Evolutionary conservation across 148 eudicot species (phyloP), one percentile per base, ranked within the genome.

Genomic region (Fagopyrum homotropicum): DNA sequence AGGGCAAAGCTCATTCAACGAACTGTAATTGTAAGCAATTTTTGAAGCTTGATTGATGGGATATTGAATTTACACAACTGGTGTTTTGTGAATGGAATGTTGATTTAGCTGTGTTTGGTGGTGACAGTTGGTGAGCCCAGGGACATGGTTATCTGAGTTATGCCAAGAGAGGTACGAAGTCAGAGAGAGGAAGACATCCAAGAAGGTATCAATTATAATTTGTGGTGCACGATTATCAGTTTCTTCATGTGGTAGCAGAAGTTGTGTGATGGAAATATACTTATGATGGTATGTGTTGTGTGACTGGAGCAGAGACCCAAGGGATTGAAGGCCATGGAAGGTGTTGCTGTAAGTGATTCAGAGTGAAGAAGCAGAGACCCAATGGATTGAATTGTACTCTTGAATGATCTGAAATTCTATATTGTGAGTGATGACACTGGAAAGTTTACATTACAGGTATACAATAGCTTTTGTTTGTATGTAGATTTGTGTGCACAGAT

Each of bases 261-360:
- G 19, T n/a, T 16, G 35, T 16, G 40, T 15, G 4, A 12, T 63
- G 57, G n/a, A 72, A 69, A 15, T 29, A 46, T 12, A 6, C 60
- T 12, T 73, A 40, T 55, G 72, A 29, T 9, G 44, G 46, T 48
- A 35, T 54, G 47, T 77, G 26, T 8, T 72, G 14, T 79, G 71
- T 4, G 1, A 26, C 14, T 44, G 74, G 68, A 75, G 83, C 90
- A 94, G 98, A 94, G 86, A 80, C 96, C 98, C 1, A 86, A 90
- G 83, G 98, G 98, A 49, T 82, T 94, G 81, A 94, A 94, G 81
- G 93, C 97, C 15, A 89, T 94, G 98, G 98, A 96, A 78, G 86
- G 82, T 81, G 83, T 91, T 81, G 83, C 90, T 83, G 98, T 91
- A 40, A 88, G 90, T 14, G 98, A 94, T 81, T 91, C 97, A 0